Percentiles rank a stretch among this genome's conserved stretches.
Conservation (phyloP, 257 asterid species). For the Plectranthus barbatus region DNA sequence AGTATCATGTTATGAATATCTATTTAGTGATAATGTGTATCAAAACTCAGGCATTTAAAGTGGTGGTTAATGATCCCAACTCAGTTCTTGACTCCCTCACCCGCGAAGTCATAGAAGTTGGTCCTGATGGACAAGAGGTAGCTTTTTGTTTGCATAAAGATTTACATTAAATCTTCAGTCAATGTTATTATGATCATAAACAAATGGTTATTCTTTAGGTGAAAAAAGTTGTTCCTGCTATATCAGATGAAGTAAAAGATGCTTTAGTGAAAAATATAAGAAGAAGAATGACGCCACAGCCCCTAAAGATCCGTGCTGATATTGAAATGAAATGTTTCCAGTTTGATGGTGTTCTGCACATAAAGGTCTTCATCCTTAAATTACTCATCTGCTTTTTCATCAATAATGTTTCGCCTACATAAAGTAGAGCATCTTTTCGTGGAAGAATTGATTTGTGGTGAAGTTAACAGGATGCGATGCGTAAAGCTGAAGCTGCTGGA, state of each 20-base stretch:
- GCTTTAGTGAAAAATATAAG: slow-evolving; percentile 72
- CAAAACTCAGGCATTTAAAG: slow-evolving; percentile 67
- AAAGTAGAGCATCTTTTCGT: background rate
- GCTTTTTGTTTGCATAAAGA: background rate
- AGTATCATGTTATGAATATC: background rate
- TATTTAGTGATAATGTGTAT: background rate
- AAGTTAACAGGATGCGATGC: slow-evolving; percentile 79
- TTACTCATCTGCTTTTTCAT: background rate
- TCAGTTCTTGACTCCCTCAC: slow-evolving; percentile 78
- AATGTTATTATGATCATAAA: background rate
- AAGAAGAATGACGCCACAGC: slow-evolving; percentile 98
- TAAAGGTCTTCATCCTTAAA: slow-evolving; percentile 46
- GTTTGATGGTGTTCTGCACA: slow-evolving; percentile 95
- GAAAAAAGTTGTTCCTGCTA: slow-evolving; percentile 76
- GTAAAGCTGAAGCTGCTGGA: slow-evolving; percentile 98
- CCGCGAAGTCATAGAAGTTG: slow-evolving; percentile 89
- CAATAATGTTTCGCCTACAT: background rate
- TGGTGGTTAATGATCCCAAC: slow-evolving; percentile 82
- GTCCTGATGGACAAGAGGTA: slow-evolving; percentile 90
- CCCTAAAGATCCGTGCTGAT: slow-evolving; percentile 81
- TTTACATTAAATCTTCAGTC: background rate
- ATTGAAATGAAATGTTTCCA: slow-evolving; percentile 90
- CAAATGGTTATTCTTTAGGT: slow-evolving; percentile 32
- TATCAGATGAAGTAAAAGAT: slow-evolving; percentile 73
- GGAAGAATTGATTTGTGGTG: slow-evolving; percentile 10